Evolutionary conservation across 192 early-diverging fungal genomes (phyloP), one percentile per base, ranked within the genome.

Genomic region (Linnemannia schmuckeri): DNA sequence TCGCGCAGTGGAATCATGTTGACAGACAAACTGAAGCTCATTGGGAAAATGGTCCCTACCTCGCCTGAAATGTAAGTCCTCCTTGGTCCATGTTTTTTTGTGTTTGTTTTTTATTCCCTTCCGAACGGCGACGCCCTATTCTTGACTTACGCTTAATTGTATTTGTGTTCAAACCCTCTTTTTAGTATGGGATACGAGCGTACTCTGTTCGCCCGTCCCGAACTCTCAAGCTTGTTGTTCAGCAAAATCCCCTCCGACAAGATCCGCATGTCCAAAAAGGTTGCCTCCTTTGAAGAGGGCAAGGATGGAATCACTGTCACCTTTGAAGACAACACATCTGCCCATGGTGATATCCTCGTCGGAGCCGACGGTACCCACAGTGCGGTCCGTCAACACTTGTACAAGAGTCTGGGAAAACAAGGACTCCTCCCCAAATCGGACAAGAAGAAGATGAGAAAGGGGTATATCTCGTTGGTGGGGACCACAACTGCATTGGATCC

Each of bases 181-280:
- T 30, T 63, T 27, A 55, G 77, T 24, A n/a, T 72, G 18, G 71
- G 55, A 4, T 72, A 74, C 5, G 55, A 74, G 30, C 42, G 61
- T 42, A 20, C 37, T 1, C 22, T 77, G 22, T 77, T 79, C 40
- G 13, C 70, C 33, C 78, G 78, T 24, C 78, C 78, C 5, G 63
- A 41, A 9, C 40, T 81, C 17, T 81, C 75, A 12, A 66, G 69
- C 46, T 3, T 81, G 30, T 61, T 81, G 0, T 27, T 75, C 27
- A 49, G 42, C 20, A 68, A 75, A n/a, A 38, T 81, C 8, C 80
- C 80, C 0, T 37, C 35, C 24, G 63, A 75, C 10, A 55, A 63
- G 24, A 75, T 81, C 63, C 80, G 74, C 35, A 40, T 81, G 27
- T 57, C 55, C 46, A 81, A 81, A n/a, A 81, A 81, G 55, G 40